Evolutionary conservation across 495 filamentous ascomycete genomes (phyloP), one percentile per base, ranked within the genome.

Genomic region (Cenococcum geophilum): DNA sequence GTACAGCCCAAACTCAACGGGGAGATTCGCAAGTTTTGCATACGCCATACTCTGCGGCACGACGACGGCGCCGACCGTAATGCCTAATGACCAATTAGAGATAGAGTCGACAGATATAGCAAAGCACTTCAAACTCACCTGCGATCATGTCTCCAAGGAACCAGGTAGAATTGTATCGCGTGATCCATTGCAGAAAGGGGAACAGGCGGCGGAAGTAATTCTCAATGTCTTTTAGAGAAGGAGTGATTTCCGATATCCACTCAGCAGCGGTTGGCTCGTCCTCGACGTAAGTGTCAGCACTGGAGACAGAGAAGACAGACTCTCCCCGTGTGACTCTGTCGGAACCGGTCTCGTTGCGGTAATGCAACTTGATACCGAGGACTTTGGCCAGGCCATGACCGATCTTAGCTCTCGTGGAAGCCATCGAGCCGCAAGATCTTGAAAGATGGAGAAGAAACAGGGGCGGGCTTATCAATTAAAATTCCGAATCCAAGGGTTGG

Each of bases 21-120:
- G 76, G 21, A 99, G 79, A 45, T 83, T 77, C 8, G 93, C 93
- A 43, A 99, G 77, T 64, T 86, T 80, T 23, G 93, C 92, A 74
- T 99, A 99, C 1, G 95, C 92, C 93, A 99, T 97, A 59, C 89
- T 88, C 70, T 99, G 93, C 5, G 93, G 93, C 32, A 99, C 89
- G 21, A 99, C 93, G 36, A 99, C 92, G 54, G 87, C 87, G 57
- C 93, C 93, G 56, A 97, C 92, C 5, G 93, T 98, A 70, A 98
- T 87, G 69, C 89, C 89, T 91, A 49, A 45, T 16, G 40, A 18
- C 18, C 18, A 52, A 25, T 52, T 11, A 32, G 22, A 52, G 5
- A 3, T n/a, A 59, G 1, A 9, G 11, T 66, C 50, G 57, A 45
- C 21, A 23, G 1, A 22, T n/a, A 18, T 8, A 20, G 9, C 16